These are phyloP conservation scores for Talaromyces borbonicus DNA, from an alignment of 495 filamentous ascomycete species.

Conservation along the genomic window DNA sequence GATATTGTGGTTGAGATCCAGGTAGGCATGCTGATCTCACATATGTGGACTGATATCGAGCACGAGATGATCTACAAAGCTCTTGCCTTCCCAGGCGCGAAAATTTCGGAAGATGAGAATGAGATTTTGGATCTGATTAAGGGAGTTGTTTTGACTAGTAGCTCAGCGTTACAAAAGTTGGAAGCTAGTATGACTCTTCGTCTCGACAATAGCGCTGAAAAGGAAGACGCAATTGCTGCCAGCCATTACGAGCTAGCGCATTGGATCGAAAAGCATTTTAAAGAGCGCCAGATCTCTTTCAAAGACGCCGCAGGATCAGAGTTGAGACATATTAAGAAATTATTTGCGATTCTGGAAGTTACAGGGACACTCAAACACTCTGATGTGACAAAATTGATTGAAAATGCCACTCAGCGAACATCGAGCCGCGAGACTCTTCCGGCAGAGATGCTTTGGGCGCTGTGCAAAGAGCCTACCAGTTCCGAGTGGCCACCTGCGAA, in stretches of 20 bases:
- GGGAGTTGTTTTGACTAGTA: background rate
- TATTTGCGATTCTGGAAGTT: background rate
- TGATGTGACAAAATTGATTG: background rate
- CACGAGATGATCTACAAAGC: background rate
- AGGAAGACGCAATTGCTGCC: background rate
- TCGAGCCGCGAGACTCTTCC: background rate
- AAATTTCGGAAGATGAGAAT: background rate
- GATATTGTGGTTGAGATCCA: background rate
- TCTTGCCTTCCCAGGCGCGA: background rate
- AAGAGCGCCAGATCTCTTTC: background rate
- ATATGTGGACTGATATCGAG: background rate
- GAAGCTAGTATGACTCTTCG: background rate
- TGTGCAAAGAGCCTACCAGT: background rate
- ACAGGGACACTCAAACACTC: background rate
- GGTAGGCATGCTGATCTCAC: background rate
- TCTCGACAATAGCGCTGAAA: background rate
- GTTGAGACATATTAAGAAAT: background rate
- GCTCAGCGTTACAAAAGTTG: background rate
- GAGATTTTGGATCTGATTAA: background rate
- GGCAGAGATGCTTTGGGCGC: background rate
- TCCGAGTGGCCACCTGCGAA: background rate
- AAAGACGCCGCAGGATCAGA: background rate
- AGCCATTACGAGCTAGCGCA: background rate
- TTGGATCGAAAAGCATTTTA: background rate
- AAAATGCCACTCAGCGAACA: background rate